These are phyloP conservation scores for Xylogone sp. DNA, from an alignment of 2,329 filamentous ascomycete genomes.

Conservation along the genomic window DNA sequence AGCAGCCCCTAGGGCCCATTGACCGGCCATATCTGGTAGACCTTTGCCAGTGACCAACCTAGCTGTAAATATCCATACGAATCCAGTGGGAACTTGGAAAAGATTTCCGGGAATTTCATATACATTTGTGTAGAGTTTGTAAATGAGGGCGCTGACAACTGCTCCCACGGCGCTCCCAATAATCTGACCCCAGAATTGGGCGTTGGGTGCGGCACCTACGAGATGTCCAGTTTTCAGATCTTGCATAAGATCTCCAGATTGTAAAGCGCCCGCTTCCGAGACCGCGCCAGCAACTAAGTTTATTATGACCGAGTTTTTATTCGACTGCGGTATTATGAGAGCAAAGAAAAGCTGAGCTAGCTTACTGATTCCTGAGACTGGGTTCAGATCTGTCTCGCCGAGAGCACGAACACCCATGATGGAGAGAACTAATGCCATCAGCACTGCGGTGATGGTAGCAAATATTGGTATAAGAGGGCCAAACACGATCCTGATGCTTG, in stretches of 20 bases:
- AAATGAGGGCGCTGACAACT: slow-evolving; percentile 80
- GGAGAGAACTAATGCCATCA: slow-evolving; percentile 78
- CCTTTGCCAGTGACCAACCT: slow-evolving; percentile 88
- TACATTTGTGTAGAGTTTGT: slow-evolving; percentile 84
- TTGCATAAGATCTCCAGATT: slow-evolving; percentile 95
- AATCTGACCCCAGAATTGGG: slow-evolving; percentile 95
- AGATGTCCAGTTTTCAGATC: slow-evolving; percentile 96
- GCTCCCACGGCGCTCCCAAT: slow-evolving; percentile 86
- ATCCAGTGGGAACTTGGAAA: slow-evolving; percentile 91
- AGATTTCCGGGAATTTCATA: slow-evolving; percentile 85
- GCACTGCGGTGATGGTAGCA: slow-evolving; percentile 71
- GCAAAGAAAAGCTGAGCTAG: slow-evolving; percentile 95
- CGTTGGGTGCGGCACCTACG: slow-evolving; percentile 84
- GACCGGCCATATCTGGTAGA: slow-evolving; percentile 75
- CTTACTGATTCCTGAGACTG: slow-evolving; percentile 94
- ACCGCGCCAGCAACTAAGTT: slow-evolving; percentile 93
- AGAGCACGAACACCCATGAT: slow-evolving; percentile 70
- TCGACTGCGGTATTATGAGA: slow-evolving; percentile 74
- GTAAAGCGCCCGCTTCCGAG: slow-evolving; percentile 78
- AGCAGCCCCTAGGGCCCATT: slow-evolving; percentile 75
- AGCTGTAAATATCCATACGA: slow-evolving; percentile 97
- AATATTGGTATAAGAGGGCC: slow-evolving; percentile 75
- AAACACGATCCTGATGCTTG: slow-evolving; percentile 80
- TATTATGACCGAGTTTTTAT: slow-evolving; percentile 85
- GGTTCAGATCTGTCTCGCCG: slow-evolving; percentile 88